phyloP scores from a whole-genome alignment of 805 yeast species.

The Nakazawaea populi region DNA sequence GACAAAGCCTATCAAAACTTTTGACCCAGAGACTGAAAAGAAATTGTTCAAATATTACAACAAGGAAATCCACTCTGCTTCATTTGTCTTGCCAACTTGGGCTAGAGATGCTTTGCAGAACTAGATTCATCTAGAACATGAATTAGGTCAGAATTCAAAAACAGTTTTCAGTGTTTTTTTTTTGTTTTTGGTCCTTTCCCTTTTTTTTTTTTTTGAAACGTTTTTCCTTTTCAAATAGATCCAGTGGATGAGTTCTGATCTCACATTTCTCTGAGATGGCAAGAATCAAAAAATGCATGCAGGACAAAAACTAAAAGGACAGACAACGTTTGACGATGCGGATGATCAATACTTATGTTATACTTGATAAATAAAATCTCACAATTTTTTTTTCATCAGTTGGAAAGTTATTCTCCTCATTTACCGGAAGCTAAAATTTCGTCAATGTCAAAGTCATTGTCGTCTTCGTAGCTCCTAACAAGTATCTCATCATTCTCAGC shows the following conservation, averaged over 20 bases:
- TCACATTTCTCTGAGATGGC: too few relatives aligned
- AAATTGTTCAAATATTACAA: slow-evolving; percentile 60
- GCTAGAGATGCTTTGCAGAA: slow-evolving; percentile 37
- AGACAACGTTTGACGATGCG: slow-evolving; percentile 1
- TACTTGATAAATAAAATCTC: neutral
- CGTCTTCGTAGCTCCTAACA: neutral
- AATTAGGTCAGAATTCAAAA: too few relatives aligned
- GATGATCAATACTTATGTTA: neutral
- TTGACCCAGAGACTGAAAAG: slow-evolving; percentile 39
- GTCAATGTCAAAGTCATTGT: slow-evolving; percentile 8
- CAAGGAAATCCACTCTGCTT: slow-evolving; percentile 56
- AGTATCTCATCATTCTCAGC: neutral
- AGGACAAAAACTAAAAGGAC: slow-evolving; percentile 3
- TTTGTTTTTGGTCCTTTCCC: slow-evolving; percentile 10
- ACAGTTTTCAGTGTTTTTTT: slow-evolving; percentile 9
- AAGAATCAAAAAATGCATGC: neutral
- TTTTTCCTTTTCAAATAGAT: slow-evolving; percentile 2
- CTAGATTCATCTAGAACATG: slow-evolving; percentile 1
- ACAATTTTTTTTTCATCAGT: neutral
- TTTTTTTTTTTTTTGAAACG: slow-evolving; percentile 4
- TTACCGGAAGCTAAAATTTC: slow-evolving; percentile 2
- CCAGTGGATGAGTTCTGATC: neutral
- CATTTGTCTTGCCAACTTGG: slow-evolving; percentile 80
- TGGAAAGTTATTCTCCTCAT: neutral
- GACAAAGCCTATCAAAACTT: slow-evolving; percentile 43